Evolutionary conservation across 129 eudicot species (phyloP).

Genomic region (Saposhnikovia divaricata): DNA sequence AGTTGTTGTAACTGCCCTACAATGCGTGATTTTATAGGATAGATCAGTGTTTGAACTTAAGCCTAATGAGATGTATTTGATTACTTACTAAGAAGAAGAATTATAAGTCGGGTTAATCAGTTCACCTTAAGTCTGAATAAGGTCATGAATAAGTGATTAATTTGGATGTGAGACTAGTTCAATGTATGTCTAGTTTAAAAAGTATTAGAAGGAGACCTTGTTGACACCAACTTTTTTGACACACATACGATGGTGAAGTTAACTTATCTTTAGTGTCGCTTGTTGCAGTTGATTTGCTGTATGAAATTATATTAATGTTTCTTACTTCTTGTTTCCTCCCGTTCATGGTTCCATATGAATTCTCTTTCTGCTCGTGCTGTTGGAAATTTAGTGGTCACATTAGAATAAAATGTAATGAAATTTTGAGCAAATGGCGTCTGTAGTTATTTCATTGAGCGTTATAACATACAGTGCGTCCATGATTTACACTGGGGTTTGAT

Average conservation of each 20-base stretch:
- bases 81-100: background rate
- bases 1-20: background rate
- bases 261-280: background rate
- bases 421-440: slow-evolving; percentile 2
- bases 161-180: background rate
- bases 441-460: background rate
- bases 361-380: background rate
- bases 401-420: background rate
- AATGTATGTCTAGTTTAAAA: background rate
- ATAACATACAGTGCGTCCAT: background rate
- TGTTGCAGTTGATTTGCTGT: background rate
- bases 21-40: background rate
- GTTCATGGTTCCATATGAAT: background rate
- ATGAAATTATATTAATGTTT: background rate
- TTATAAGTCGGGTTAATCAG: background rate
- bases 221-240: background rate
- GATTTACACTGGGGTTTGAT: background rate
- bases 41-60: background rate
- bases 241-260: background rate
- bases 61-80: background rate
- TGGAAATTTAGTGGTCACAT: slow-evolving; percentile 2
- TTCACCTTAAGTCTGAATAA: background rate
- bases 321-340: background rate
- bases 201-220: background rate
- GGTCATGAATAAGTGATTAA: background rate